Evolutionary conservation across 805 yeast species (phyloP).

Genomic region (Debaryomyces tyrocola): DNA sequence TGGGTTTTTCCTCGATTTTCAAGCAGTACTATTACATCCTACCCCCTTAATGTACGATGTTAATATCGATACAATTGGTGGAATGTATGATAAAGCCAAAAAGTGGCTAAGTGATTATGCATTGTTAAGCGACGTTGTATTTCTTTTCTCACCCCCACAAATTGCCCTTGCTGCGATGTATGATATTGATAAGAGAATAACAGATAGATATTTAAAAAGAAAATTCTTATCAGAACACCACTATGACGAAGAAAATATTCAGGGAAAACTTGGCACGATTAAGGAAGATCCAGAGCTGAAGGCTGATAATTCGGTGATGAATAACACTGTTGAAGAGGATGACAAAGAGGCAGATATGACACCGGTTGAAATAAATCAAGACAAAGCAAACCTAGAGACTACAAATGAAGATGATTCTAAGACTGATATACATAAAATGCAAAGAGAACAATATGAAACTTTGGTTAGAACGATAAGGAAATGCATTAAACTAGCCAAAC

Average conservation of each 20-base stretch:
- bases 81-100: slow-evolving; percentile 69
- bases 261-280: slow-evolving; percentile 10
- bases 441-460: slow-evolving; percentile 38
- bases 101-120: slow-evolving; percentile 65
- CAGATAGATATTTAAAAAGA: slow-evolving; percentile 63
- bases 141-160: slow-evolving; percentile 89
- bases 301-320: background rate
- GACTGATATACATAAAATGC: slow-evolving; percentile 8
- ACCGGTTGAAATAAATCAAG: slow-evolving; percentile 7
- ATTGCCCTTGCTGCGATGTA: slow-evolving; percentile 87
- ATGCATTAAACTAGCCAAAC: slow-evolving; percentile 50
- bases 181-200: slow-evolving; percentile 60
- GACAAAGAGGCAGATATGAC: slow-evolving; percentile 5
- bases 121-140: slow-evolving; percentile 67
- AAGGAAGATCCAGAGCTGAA: slow-evolving; percentile 12
- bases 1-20: slow-evolving; percentile 92
- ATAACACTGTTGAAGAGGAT: slow-evolving; percentile 6
- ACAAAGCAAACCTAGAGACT: slow-evolving; percentile 14
- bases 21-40: slow-evolving; percentile 49
- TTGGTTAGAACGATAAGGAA: slow-evolving; percentile 45
- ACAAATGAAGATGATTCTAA: slow-evolving; percentile 2
- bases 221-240: slow-evolving; percentile 46
- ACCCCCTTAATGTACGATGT: slow-evolving; percentile 46
- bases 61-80: slow-evolving; percentile 55
- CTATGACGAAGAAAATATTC: slow-evolving; percentile 14